These are phyloP conservation scores for Arctium lappa DNA, from an alignment of 129 eudicot genomes.

Conservation along the genomic window DNA sequence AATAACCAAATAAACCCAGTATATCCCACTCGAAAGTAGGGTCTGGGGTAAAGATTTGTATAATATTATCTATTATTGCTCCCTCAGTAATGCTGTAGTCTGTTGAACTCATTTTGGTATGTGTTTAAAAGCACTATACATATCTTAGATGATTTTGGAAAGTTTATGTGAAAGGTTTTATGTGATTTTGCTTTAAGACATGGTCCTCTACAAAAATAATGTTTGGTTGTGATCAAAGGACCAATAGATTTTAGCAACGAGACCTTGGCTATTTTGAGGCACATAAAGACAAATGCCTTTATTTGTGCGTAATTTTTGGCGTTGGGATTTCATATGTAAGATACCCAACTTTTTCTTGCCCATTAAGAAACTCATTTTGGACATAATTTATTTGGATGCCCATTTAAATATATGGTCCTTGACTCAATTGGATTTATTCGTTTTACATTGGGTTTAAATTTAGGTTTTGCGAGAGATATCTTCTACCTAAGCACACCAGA, in stretches of 20 bases:
- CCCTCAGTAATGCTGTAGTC: background rate
- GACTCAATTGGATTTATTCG: background rate
- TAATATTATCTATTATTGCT: background rate
- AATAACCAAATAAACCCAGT: background rate
- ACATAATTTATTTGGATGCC: background rate
- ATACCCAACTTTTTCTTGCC: background rate
- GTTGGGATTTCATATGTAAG: background rate
- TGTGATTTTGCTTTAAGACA: slow-evolving; percentile 9
- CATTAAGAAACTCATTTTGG: background rate
- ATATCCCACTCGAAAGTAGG: background rate
- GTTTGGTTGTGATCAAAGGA: background rate
- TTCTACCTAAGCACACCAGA: background rate
- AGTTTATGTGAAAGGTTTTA: background rate
- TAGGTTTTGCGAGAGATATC: background rate
- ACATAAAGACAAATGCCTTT: background rate
- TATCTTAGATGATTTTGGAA: background rate
- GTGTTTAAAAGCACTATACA: background rate
- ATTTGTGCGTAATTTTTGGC: background rate
- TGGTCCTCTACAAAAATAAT: background rate
- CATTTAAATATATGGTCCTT: background rate
- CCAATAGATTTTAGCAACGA: background rate
- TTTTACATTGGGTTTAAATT: background rate
- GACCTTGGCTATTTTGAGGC: background rate
- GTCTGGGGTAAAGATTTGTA: background rate
- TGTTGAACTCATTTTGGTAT: background rate